Percentiles rank a stretch among this genome's conserved stretches.
Conservation (phyloP, 352 stramenopile species). For the Plasmopara muralis region DNA sequence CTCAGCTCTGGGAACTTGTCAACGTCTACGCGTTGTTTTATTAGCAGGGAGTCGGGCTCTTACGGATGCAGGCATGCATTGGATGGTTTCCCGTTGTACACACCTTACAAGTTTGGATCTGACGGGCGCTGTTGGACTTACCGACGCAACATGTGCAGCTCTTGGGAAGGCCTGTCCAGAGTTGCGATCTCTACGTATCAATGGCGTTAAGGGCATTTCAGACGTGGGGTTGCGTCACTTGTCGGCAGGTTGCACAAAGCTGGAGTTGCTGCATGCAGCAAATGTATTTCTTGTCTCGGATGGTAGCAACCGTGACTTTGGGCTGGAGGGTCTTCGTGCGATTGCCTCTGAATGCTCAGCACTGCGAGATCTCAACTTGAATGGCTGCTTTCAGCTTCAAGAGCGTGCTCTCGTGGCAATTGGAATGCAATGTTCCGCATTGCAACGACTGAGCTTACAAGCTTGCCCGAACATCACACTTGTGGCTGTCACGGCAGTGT, state of each 20-base stretch:
- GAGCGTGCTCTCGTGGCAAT: slow-evolving; percentile 77
- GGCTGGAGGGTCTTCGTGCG: slow-evolving; percentile 87
- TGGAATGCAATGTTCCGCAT: slow-evolving; percentile 35
- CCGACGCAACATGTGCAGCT: slow-evolving; percentile 61
- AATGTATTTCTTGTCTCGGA: slow-evolving; percentile 90
- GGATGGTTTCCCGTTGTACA: slow-evolving; percentile 75
- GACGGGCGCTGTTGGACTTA: slow-evolving; percentile 75
- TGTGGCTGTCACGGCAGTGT: slow-evolving; percentile 49
- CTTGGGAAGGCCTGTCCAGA: slow-evolving; percentile 33
- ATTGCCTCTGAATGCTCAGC: slow-evolving; percentile 53
- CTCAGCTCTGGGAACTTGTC: slow-evolving; percentile 67
- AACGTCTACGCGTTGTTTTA: slow-evolving; percentile 44
- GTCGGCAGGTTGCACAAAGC: slow-evolving; percentile 67
- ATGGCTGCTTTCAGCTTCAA: slow-evolving; percentile 77
- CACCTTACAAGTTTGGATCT: slow-evolving; percentile 77
- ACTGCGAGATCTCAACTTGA: slow-evolving; percentile 51
- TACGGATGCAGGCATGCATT: slow-evolving; percentile 87
- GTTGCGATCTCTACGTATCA: slow-evolving; percentile 37
- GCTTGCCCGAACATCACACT: slow-evolving; percentile 81
- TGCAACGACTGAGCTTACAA: slow-evolving; percentile 71
- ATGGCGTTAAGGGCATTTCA: slow-evolving; percentile 67
- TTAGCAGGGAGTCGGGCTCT: slow-evolving; percentile 83
- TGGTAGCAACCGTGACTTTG: slow-evolving; percentile 88
- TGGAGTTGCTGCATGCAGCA: slow-evolving; percentile 65
- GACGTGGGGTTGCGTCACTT: slow-evolving; percentile 83